Conservation (phyloP, 495 filamentous ascomycete genomes). For the Annulohypoxylon moriforme region DNA sequence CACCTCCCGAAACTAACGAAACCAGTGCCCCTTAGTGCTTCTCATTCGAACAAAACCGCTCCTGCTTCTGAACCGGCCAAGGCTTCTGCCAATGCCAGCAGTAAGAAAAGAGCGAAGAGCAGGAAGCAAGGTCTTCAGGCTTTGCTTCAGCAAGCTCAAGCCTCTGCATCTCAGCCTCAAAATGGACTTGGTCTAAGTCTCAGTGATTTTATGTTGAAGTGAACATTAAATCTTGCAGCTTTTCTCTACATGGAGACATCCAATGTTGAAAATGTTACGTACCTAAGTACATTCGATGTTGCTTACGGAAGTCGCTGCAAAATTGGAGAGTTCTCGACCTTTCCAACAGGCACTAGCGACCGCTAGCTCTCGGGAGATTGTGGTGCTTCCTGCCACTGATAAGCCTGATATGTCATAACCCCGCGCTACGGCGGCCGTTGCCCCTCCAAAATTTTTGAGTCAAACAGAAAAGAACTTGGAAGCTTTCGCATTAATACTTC, state of each 20-base stretch:
- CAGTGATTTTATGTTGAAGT: slow-evolving; percentile 64
- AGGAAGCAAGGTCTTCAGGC: slow-evolving; percentile 66
- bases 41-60: slow-evolving; percentile 1
- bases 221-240: slow-evolving; percentile 2
- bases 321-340: slow-evolving; percentile 27
- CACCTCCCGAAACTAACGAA: slow-evolving; percentile 17
- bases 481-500: slow-evolving; percentile 2
- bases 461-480: slow-evolving; percentile 20
- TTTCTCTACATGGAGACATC: neutral
- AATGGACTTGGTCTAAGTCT: slow-evolving; percentile 61
- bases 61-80: slow-evolving; percentile 23
- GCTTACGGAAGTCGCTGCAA: slow-evolving; percentile 17
- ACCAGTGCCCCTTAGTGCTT: neutral
- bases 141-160: slow-evolving; percentile 58
- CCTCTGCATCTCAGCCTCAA: slow-evolving; percentile 46
- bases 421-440: slow-evolving; percentile 44
- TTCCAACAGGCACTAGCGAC: slow-evolving; percentile 35
- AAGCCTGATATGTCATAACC: slow-evolving; percentile 44
- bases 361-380: slow-evolving; percentile 36
- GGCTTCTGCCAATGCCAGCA: slow-evolving; percentile 57
- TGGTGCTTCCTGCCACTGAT: slow-evolving; percentile 30
- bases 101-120: slow-evolving; percentile 65
- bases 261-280: neutral
- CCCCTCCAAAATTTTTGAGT: slow-evolving; percentile 54
- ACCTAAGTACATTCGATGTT: slow-evolving; percentile 5